Evolutionary conservation across 2,329 filamentous ascomycete species (phyloP).

Genomic region (Chaetomium olivaceum): DNA sequence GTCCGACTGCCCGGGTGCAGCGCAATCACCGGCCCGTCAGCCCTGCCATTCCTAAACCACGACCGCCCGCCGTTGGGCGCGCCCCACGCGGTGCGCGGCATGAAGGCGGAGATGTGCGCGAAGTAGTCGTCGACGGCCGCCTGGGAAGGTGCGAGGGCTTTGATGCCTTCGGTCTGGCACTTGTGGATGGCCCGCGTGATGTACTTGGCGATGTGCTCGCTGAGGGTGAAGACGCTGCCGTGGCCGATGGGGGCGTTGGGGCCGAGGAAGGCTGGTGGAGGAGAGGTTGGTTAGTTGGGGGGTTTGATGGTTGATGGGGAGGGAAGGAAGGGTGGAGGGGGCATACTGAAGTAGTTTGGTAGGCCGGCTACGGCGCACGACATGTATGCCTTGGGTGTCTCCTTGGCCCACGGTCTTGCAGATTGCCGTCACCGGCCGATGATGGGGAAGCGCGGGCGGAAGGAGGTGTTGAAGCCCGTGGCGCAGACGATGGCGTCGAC

Average conservation of each 20-base stretch:
- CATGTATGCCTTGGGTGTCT: constrained; percentile 53
- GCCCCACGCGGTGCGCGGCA: constrained; percentile 56
- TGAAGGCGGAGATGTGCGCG: constrained; percentile 51
- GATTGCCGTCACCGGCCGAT: constrained; percentile 51
- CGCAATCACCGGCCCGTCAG: constrained; percentile 49
- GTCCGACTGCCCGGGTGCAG: constrained; percentile 53
- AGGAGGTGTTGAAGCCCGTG: constrained; percentile 59
- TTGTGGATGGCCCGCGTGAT: constrained; percentile 51
- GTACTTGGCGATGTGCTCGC: constrained; percentile 54
- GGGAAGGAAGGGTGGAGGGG: neutral
- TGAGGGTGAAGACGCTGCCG: constrained; percentile 53
- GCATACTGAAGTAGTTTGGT: constrained; percentile 58
- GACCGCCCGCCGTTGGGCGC: constrained; percentile 44
- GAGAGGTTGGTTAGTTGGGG: constrained; percentile 10
- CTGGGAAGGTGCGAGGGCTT: constrained; percentile 47
- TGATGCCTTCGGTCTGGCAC: constrained; percentile 53
- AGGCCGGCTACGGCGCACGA: constrained; percentile 53
- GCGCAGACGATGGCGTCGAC: constrained; percentile 59
- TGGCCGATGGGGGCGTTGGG: constrained; percentile 54
- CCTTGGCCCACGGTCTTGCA: constrained; percentile 51
- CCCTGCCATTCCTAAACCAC: constrained; percentile 53
- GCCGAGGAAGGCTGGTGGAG: constrained; percentile 49
- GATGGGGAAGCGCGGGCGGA: constrained; percentile 53
- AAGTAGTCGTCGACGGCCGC: constrained; percentile 53
- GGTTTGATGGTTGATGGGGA: too few species aligned